Base-by-base conservation (phyloP, 257 asterid genomes). In the Cinchona pubescens region DNA sequence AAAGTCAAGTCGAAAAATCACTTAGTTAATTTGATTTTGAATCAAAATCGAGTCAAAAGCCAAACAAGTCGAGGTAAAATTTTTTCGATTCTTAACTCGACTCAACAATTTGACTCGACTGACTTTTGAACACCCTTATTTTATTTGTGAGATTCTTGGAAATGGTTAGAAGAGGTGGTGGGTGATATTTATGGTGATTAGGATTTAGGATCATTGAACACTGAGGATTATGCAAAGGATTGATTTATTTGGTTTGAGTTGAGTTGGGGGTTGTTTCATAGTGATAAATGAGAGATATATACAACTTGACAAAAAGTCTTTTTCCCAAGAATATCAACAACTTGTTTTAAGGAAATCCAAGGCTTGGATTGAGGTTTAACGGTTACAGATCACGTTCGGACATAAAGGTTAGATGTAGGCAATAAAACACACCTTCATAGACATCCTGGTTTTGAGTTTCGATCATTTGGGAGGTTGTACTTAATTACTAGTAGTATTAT, bases 301-400 rank as follows among this genome's bases (percentile, higher is more conserved):
- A 67, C 72, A 75, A 76, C 34, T 79, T 70, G 92, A 83, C 85
- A 83, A 88, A 84, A 81, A 80, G 79, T 82, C 76, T 72, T n/a
- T n/a, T n/a, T n/a, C n/a, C n/a, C n/a, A n/a, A n/a, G n/a, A n/a
- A n/a, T n/a, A n/a, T 78, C 86, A 84, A 83, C 90, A 86, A 90
- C 91, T 88, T 84, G 83, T 78, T 77, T 74, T 40, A 19, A 61
- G 58, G 35, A 42, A 30, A 45, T 23, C 32, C 21, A 19, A 32
- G 64, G 75, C 32, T 71, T 51, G 56, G 40, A 51, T 25, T 75
- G 73, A 65, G 66, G 65, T 7, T 64, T 23, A 51, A 59, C 73
- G 61, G 72, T 40, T 16, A 35, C 27, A 55, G 67, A 58, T 76
- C 69, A 23, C 34, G 58, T 29, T 40, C 46, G 40, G 66, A 67